Percentiles rank a stretch among this genome's conserved stretches.
phyloP scores from a whole-genome alignment of 352 stramenopile genomes.

The Pythium pectinolyticum region DNA sequence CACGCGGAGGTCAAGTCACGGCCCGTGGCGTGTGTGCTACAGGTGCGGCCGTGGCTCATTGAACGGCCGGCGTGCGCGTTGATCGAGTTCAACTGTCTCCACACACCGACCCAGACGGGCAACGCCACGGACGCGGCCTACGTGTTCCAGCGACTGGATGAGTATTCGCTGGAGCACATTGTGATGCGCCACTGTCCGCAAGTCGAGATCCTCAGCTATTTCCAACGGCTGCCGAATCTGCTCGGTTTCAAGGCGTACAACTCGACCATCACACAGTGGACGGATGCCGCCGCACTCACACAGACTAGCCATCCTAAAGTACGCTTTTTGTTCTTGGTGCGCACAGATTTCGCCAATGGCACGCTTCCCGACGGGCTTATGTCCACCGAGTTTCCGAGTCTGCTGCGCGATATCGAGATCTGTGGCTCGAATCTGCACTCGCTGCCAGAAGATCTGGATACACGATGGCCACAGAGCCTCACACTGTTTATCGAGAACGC shows the following conservation, averaged over 20 bases:
- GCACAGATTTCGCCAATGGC: conserved; percentile 22
- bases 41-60: conserved; percentile 29
- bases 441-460: conserved; percentile 9
- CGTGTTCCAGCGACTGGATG: conserved; percentile 25
- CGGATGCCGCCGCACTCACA: conserved; percentile 28
- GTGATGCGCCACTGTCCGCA: conserved; percentile 36
- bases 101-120: background rate
- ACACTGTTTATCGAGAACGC: conserved; percentile 5
- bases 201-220: conserved; percentile 28
- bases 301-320: conserved; percentile 29
- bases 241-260: conserved; percentile 47
- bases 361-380: conserved; percentile 11
- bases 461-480: conserved; percentile 5
- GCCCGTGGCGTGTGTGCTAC: conserved; percentile 23
- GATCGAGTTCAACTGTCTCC: conserved; percentile 3
- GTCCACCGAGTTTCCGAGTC: conserved; percentile 8
- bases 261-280: conserved; percentile 36
- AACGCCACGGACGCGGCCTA: too few relatives aligned
- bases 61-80: conserved; percentile 29
- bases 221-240: conserved; percentile 32
- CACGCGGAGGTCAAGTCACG: conserved; percentile 20
- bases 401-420: conserved; percentile 16
- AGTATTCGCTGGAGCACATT: conserved; percentile 25
- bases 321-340: conserved; percentile 2
- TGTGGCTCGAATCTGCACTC: conserved; percentile 18